Evolutionary conservation across 2,329 filamentous ascomycete species (phyloP).

Genomic region (Fusarium papillatum): DNA sequence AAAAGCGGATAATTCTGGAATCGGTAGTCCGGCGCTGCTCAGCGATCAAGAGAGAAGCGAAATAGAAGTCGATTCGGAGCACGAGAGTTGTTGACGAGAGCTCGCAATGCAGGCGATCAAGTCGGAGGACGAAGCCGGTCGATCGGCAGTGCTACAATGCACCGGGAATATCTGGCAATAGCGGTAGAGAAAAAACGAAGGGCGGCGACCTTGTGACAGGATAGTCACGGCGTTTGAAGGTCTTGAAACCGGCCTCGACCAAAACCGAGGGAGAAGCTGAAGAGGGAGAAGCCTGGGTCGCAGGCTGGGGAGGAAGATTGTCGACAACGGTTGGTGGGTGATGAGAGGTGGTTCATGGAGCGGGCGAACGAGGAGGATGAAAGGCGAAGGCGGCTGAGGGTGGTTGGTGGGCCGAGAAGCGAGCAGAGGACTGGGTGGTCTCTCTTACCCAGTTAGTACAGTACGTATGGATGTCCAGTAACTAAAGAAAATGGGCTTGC

Average conservation of each 20-base stretch:
- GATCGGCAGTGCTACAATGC: constrained; percentile 33
- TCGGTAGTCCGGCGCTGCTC: background rate
- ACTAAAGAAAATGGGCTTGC: constrained; percentile 5
- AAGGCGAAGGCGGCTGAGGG: constrained; percentile 25
- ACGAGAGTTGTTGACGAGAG: constrained; percentile 17
- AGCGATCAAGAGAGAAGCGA: constrained; percentile 6
- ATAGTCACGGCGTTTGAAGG: constrained; percentile 1
- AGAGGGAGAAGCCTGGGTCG: background rate
- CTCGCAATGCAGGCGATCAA: constrained; percentile 23
- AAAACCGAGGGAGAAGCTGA: constrained; percentile 4
- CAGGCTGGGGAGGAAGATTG: background rate
- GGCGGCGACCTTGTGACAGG: constrained; percentile 21
- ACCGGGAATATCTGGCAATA: constrained; percentile 33
- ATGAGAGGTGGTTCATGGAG: constrained; percentile 35
- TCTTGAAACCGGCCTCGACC: constrained; percentile 8
- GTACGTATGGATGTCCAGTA: background rate
- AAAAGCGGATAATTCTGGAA: constrained; percentile 16
- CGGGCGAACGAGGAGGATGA: constrained; percentile 27
- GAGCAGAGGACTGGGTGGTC: background rate
- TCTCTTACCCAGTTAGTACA: background rate
- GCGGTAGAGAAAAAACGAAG: constrained; percentile 11
- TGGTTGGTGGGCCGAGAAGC: constrained; percentile 39
- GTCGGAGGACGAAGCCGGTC: constrained; percentile 20
- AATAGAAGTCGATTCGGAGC: constrained; percentile 11
- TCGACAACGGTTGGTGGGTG: constrained; percentile 26